Evolutionary conservation across 2,329 filamentous ascomycete genomes (phyloP), one percentile per base, ranked within the genome.

Genomic region (Ceratocystis cubensis): DNA sequence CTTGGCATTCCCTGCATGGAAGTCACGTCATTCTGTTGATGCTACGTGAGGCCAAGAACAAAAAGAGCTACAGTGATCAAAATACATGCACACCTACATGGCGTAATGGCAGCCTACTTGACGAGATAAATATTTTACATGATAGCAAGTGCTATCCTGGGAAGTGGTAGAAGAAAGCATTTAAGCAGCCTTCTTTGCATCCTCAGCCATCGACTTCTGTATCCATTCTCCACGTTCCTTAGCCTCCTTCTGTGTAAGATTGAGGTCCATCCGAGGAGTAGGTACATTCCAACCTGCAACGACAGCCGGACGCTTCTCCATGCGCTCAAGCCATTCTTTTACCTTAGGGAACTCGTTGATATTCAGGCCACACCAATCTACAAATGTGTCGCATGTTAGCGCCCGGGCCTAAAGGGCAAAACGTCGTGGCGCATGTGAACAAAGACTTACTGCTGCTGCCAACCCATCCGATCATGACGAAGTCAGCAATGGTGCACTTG

Each of bases 391-490:
- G 64, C n/a, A 30, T 53, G 56, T 50, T 25, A 30, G 50, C 4
- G 22, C 48, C 13, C 13, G 1, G 20, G 46, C 46, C 37, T 15
- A 48, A 25, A 13, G 48, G 22, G 20, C 15, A 57, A 10, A 30
- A 20, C 22, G 30, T 50, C 6, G 71, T 74, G 5, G 7, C 13
- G n/a, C 3, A 22, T n/a, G 15, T 30, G 13, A 25, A 62, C 46
- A 50, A 22, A 44, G 3, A 76, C 78, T 69, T 73, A 83, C 81
- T 74, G 45, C 78, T 74, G 15, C 74, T 65, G 3, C 84, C 79
- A 3, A 93, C 81, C 90, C 91, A 95, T 30, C 89, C 89, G 82
- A 87, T 91, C 74, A 84, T 84, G 53, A 89, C 80, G 68, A 96
- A 88, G 74, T 96, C 91, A 1, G 89, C 90, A 70, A 89, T 84